phyloP scores from a whole-genome alignment of 2,329 filamentous ascomycete species.

The Aureobasidium subglaciale region DNA sequence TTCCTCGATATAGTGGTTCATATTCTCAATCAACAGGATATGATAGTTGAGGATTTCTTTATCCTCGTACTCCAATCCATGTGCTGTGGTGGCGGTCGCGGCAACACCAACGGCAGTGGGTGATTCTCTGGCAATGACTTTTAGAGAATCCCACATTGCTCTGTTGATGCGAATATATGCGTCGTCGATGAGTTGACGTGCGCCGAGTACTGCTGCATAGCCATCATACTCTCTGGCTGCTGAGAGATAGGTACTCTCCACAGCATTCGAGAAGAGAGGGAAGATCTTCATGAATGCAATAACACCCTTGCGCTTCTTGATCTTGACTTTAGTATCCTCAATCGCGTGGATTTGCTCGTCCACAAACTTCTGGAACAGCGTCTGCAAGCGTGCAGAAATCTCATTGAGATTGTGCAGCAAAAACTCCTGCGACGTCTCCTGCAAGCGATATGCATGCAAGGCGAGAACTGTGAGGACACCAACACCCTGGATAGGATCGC shows the following conservation, averaged over 20 bases:
- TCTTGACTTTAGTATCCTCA: conserved; percentile 97
- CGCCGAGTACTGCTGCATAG: conserved; percentile 46
- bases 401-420: conserved; percentile 66
- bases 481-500: conserved; percentile 85
- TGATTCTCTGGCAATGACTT: conserved; percentile 77
- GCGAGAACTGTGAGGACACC: conserved; percentile 78
- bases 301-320: conserved; percentile 96
- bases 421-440: conserved; percentile 90
- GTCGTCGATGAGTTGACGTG: conserved; percentile 72
- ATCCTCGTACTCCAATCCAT: conserved; percentile 66
- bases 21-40: conserved; percentile 95
- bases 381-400: conserved; percentile 65
- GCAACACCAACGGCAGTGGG: conserved; percentile 49
- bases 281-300: conserved; percentile 94
- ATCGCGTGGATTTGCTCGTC: conserved; percentile 94
- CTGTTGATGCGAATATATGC: conserved; percentile 86
- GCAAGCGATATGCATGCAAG: conserved; percentile 67
- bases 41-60: conserved; percentile 97
- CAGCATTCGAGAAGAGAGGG: conserved; percentile 71
- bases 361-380: conserved; percentile 78
- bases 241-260: conserved; percentile 71
- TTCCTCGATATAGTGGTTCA: conserved; percentile 95
- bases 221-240: conserved; percentile 40
- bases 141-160: conserved; percentile 94
- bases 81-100: conserved; percentile 32